Evolutionary conservation across 805 yeast species (phyloP).

Genomic region (Teunomyces funiuensis): DNA sequence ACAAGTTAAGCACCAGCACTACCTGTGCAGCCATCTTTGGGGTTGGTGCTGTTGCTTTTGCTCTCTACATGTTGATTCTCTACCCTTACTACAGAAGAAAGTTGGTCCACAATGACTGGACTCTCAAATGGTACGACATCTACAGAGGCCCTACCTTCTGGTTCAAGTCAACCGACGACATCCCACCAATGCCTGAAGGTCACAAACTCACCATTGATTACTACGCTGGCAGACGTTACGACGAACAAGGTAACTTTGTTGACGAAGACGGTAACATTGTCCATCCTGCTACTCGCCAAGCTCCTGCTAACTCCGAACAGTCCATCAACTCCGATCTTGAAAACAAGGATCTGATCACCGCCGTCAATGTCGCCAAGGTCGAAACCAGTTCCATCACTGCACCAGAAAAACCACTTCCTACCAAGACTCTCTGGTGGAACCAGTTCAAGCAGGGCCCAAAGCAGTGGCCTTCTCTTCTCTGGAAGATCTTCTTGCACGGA

Average conservation of each 20-base stretch:
- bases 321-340: conserved; percentile 15
- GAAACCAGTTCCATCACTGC: conserved; percentile 11
- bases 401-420: conserved; percentile 26
- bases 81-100: conserved; percentile 64
- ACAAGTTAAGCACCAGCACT: conserved; percentile 51
- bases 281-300: conserved; percentile 11
- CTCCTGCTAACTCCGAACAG: conserved; percentile 7
- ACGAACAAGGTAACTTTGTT: conserved; percentile 12
- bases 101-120: conserved; percentile 64
- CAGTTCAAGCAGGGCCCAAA: conserved; percentile 47
- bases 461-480: conserved; percentile 53
- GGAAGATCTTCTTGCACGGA: conserved; percentile 57
- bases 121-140: conserved; percentile 55
- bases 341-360: conserved; percentile 11
- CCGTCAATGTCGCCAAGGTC: conserved; percentile 13
- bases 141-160: conserved; percentile 55
- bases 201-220: conserved; percentile 58
- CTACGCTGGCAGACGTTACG: conserved; percentile 58
- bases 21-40: conserved; percentile 62
- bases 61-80: conserved; percentile 52
- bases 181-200: conserved; percentile 69
- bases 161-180: conserved; percentile 54
- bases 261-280: conserved; percentile 12
- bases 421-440: conserved; percentile 41
- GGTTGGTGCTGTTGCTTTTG: conserved; percentile 57